Percentiles rank a stretch among this genome's conserved stretches.
Evolutionary conservation across 371 early-diverging fungal species (phyloP).

Genomic region (Circinella minor): DNA sequence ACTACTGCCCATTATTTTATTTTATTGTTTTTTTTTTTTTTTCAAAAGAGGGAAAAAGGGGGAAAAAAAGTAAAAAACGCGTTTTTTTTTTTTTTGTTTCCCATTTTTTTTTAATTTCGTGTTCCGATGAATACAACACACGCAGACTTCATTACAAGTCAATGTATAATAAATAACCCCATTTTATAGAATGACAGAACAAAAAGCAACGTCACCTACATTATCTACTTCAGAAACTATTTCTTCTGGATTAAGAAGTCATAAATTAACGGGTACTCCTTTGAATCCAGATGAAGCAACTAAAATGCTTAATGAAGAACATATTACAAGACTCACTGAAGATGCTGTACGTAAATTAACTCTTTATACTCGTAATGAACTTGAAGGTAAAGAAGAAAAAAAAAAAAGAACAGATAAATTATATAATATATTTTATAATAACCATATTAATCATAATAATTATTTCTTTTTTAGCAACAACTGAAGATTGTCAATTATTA

Average conservation of each 20-base stretch:
- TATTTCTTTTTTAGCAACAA: constrained; percentile 42
- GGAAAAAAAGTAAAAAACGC: background rate
- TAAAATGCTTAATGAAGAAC: constrained; percentile 49
- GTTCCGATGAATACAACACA: too few relatives aligned
- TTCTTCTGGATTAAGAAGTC: background rate
- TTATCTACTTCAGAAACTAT: background rate
- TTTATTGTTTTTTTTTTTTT: background rate
- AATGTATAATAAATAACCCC: too few relatives aligned
- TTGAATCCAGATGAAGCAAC: constrained; percentile 44
- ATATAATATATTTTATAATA: too few relatives aligned
- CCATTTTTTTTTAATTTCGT: background rate
- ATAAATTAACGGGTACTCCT: constrained; percentile 4
- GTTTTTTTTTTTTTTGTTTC: background rate
- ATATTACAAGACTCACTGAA: constrained; percentile 57
- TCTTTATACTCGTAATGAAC: constrained; percentile 61
- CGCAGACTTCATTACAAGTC: too few relatives aligned
- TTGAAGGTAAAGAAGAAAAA: constrained; percentile 43
- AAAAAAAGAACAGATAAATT: too few relatives aligned
- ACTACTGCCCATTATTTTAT: constrained; percentile 15
- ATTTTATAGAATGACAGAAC: background rate
- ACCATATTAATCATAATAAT: too few relatives aligned
- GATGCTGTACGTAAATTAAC: constrained; percentile 61
- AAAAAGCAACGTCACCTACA: background rate
- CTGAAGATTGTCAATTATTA: constrained; percentile 63
- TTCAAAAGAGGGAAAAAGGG: background rate